A percentile compares a stretch with the other conserved stretches of the same genome.
Evolutionary conservation across 345 rosid species (phyloP).

Genomic region (Heritiera fomes): DNA sequence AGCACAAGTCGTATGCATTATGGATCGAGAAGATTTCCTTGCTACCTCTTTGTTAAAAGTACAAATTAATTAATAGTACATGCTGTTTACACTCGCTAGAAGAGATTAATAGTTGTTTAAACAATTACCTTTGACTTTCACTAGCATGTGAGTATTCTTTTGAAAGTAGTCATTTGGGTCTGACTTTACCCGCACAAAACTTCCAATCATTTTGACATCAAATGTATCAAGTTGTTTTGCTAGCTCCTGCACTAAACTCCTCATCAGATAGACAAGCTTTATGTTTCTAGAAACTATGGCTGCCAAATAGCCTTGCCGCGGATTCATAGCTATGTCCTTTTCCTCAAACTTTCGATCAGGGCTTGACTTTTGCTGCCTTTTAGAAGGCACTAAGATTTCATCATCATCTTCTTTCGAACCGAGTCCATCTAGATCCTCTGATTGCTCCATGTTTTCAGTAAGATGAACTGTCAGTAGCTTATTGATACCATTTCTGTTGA

Average conservation of each 20-base stretch:
- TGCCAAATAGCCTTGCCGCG: slow-evolving; percentile 38
- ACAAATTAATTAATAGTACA: not conserved
- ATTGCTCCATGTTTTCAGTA: slow-evolving; percentile 33
- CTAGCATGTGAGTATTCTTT: slow-evolving; percentile 47
- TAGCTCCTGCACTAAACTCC: slow-evolving; percentile 50
- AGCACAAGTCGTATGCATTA: not conserved
- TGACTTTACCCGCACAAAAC: slow-evolving; percentile 53
- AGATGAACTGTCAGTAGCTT: slow-evolving; percentile 42
- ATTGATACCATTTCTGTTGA: slow-evolving; percentile 34
- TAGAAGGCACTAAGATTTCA: not conserved
- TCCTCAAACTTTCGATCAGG: slow-evolving; percentile 19
- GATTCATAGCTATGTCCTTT: slow-evolving; percentile 27
- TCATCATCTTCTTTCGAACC: slow-evolving; percentile 15
- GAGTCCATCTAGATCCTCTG: slow-evolving; percentile 29
- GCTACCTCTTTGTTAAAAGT: not conserved
- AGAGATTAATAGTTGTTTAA: not conserved
- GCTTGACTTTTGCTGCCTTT: slow-evolving; percentile 22
- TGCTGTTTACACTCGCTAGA: not conserved
- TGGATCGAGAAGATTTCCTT: not conserved
- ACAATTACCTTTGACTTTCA: slow-evolving; percentile 54
- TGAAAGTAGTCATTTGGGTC: slow-evolving; percentile 43
- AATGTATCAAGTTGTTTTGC: slow-evolving; percentile 43
- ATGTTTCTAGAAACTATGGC: slow-evolving; percentile 44
- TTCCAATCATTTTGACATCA: slow-evolving; percentile 47
- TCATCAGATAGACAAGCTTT: slow-evolving; percentile 51